Evolutionary conservation across 148 eudicot species (phyloP).

Genomic region (Pouteria glomerata): DNA sequence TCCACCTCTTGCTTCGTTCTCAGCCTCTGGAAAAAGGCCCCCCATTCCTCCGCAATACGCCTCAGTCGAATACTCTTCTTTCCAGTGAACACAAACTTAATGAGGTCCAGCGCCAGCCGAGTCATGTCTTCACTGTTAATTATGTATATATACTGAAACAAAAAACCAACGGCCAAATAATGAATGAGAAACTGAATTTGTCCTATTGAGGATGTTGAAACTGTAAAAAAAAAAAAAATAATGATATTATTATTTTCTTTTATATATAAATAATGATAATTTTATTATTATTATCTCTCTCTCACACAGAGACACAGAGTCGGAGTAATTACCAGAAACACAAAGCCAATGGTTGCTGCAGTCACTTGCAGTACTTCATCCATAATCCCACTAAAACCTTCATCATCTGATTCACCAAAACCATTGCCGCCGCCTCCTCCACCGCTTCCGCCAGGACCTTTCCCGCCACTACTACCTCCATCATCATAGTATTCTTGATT

Average conservation of each 20-base stretch:
- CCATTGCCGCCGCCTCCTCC: conserved; percentile 35
- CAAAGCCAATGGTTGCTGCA: conserved; percentile 58
- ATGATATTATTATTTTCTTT: not conserved
- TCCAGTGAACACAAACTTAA: conserved; percentile 39
- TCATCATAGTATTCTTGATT: conserved; percentile 58
- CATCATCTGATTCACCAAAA: conserved; percentile 47
- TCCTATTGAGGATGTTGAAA: not conserved
- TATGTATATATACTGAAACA: conserved; percentile 65
- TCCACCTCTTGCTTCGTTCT: conserved; percentile 22
- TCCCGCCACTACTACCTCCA: conserved; percentile 39
- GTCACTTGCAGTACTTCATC: conserved; percentile 60
- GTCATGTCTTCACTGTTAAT: conserved; percentile 54
- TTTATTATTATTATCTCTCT: not conserved
- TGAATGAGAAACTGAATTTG: not conserved
- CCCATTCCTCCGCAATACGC: conserved; percentile 34
- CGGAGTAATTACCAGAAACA: conserved; percentile 51
- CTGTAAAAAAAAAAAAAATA: no score
- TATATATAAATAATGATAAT: not conserved
- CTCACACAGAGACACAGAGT: not conserved
- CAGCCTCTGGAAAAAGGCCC: conserved; percentile 22
- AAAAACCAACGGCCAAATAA: not conserved
- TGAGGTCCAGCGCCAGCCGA: conserved; percentile 38
- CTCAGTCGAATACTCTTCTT: conserved; percentile 49
- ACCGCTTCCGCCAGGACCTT: conserved; percentile 22
- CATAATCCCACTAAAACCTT: conserved; percentile 30